Evolutionary conservation across 176 grass and related monocot species (phyloP), one percentile per base, ranked within the genome.

Genomic region (Coix lacrymajobi): DNA sequence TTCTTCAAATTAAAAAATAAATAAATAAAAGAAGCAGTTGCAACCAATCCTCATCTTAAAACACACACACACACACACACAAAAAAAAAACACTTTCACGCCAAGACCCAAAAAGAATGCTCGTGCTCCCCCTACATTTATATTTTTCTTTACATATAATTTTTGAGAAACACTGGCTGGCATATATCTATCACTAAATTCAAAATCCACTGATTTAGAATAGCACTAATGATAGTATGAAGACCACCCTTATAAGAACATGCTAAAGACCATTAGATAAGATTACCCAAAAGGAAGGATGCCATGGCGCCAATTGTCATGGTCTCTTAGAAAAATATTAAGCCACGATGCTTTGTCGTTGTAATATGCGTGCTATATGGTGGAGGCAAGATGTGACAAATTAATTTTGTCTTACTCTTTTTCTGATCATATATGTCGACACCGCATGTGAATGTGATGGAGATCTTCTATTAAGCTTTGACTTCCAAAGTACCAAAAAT

Each of bases 401-500:
- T 69, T 75, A 32, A 28, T 69, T 75, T 73, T 69, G 0, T 75
- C 31, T 16, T 65, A 22, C 17, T 28, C 6, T 57, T 73, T 54
- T 78, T 7, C 34, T 40, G 57, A n/a, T 64, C 54, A 25, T 28
- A 62, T 76, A 51, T 15, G 4, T 12, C 11, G 51, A 56, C 11
- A 81, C 24, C 71, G 22, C 54, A 81, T 77, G 77, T 64, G 77
- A 62, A 64, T 76, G 26, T 81, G 77, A 41, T 70, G 9, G 74
- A 44, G 52, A 85, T 76, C 31, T 40, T 15, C 65, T 19, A 8
- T 56, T 46, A 68, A 84, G 62, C 62, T 89, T 85, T 80, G 77
- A 81, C 69, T 66, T 66, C n/a, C 22, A 30, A 37, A 51, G 70
- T 29, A 69, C 69, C 7, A 84, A 39, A 33, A 75, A 69, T 80